phyloP scores from a whole-genome alignment of 2,329 filamentous ascomycete genomes.

The Passalora sequoiae region DNA sequence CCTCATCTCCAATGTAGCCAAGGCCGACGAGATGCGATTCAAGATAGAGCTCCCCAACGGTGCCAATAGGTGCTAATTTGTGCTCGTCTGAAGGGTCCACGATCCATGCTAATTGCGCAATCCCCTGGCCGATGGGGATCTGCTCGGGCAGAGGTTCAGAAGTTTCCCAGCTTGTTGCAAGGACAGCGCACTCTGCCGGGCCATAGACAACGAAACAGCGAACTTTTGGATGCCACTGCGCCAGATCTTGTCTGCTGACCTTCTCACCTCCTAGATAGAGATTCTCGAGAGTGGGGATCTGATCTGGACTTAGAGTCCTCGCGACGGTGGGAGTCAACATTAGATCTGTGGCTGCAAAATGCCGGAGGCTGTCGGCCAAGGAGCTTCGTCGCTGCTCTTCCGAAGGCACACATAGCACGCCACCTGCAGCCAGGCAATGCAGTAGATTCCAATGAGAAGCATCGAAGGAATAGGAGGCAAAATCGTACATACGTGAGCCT shows the following conservation, averaged over 20 bases:
- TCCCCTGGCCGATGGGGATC: background rate
- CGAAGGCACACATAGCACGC: conserved; percentile 17
- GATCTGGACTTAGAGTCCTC: background rate
- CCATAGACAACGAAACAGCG: conserved; percentile 42
- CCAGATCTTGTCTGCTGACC: conserved; percentile 35
- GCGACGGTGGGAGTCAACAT: conserved; percentile 4
- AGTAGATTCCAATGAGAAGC: conserved; percentile 2
- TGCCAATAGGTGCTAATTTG: conserved; percentile 55
- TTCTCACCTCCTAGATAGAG: conserved; percentile 10
- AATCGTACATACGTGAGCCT: conserved; percentile 1
- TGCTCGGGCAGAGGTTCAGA: background rate
- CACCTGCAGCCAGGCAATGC: conserved; percentile 11
- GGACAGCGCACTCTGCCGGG: conserved; percentile 35
- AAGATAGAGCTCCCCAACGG: conserved; percentile 45
- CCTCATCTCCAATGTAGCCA: conserved; percentile 38
- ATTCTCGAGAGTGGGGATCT: background rate
- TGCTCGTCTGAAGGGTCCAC: conserved; percentile 7
- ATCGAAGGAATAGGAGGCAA: conserved; percentile 1
- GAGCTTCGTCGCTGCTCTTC: conserved; percentile 14
- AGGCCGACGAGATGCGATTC: conserved; percentile 44
- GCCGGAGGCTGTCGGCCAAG: background rate
- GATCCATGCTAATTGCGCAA: conserved; percentile 9
- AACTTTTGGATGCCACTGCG: conserved; percentile 35
- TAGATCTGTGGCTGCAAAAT: background rate
- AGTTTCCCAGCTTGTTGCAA: background rate